Conservation (phyloP, 495 filamentous ascomycete species). For the Penicillium lagena region DNA sequence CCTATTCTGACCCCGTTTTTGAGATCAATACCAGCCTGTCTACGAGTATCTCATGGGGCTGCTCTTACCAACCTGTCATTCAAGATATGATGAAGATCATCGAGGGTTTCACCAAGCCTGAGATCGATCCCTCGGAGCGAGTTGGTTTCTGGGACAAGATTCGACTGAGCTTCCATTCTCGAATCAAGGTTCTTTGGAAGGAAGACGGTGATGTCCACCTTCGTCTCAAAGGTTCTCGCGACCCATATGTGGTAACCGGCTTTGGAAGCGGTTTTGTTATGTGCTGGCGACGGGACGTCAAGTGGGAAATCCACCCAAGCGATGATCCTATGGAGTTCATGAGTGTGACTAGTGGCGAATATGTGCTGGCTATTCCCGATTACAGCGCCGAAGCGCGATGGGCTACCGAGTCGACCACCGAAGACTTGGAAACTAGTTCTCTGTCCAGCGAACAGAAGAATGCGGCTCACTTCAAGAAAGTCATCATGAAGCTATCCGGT, state of each 20-base stretch:
- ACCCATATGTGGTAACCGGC: conserved; percentile 90
- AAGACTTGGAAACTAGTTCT: conserved; percentile 56
- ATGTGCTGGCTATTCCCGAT: conserved; percentile 87
- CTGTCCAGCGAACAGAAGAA: conserved; percentile 63
- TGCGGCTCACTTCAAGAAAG: conserved; percentile 85
- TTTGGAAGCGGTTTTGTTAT: conserved; percentile 92
- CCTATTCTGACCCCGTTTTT: conserved; percentile 84
- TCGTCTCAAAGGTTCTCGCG: conserved; percentile 82
- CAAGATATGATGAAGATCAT: conserved; percentile 99
- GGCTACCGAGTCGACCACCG: conserved; percentile 45
- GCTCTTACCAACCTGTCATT: conserved; percentile 95
- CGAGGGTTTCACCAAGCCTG: conserved; percentile 93
- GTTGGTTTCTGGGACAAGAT: conserved; percentile 99
- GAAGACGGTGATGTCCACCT: conserved; percentile 95
- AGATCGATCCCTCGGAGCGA: conserved; percentile 85
- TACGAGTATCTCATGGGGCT: conserved; percentile 92
- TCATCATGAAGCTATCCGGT: conserved; percentile 95
- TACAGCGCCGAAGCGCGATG: conserved; percentile 82
- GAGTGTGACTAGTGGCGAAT: conserved; percentile 91
- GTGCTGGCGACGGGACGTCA: conserved; percentile 93
- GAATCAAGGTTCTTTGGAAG: conserved; percentile 80
- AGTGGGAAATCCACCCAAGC: conserved; percentile 73
- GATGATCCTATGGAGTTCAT: conserved; percentile 89
- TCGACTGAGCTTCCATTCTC: conserved; percentile 88
- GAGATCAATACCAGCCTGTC: conserved; percentile 89